Evolutionary conservation across 768 basidiomycete genomes (phyloP).

Genomic region (Amanita rubescens): DNA sequence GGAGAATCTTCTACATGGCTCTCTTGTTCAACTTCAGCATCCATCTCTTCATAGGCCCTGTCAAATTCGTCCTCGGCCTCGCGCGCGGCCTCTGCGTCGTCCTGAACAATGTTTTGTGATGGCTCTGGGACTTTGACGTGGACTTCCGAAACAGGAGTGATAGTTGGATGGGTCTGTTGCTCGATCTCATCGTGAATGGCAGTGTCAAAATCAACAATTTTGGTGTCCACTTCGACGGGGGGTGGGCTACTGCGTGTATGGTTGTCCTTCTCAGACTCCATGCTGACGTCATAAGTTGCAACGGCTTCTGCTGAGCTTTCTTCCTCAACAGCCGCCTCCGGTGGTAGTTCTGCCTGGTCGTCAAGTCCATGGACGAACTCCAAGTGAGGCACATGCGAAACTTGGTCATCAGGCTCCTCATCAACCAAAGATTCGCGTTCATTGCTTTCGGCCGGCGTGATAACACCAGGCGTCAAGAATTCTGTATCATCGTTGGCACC

Average conservation of each 20-base stretch:
- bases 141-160: neutral
- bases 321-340: neutral
- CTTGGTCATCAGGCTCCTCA: neutral
- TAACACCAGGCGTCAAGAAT: conserved; percentile 21
- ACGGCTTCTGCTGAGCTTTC: neutral
- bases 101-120: neutral
- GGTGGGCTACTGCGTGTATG: neutral
- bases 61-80: neutral
- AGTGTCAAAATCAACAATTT: neutral
- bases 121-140: neutral
- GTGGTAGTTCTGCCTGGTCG: neutral
- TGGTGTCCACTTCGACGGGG: neutral
- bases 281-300: neutral
- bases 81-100: neutral
- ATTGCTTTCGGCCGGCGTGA: conserved; percentile 16
- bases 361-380: neutral
- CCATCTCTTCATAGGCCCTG: conserved; percentile 12
- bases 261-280: neutral
- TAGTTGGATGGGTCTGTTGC: neutral
- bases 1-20: neutral
- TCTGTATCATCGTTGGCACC: conserved; percentile 11
- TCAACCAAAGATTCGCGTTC: conserved; percentile 8
- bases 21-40: conserved; percentile 8
- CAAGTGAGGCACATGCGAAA: neutral
- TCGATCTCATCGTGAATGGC: neutral